phyloP scores from a whole-genome alignment of 768 basidiomycete genomes.

The Lactifluus piperatus region DNA sequence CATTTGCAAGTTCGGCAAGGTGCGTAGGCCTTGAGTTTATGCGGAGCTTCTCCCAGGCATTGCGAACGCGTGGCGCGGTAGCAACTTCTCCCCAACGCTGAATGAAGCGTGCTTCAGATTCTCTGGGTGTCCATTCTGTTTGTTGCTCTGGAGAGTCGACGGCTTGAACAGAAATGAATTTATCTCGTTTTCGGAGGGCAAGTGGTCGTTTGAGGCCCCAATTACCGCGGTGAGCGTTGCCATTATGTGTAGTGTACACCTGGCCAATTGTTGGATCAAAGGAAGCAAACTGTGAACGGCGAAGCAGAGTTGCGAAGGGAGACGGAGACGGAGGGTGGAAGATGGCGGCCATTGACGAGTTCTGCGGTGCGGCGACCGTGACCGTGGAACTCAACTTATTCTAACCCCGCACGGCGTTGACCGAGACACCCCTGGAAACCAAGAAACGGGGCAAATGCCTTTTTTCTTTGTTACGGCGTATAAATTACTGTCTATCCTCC shows the following conservation, averaged over 20 bases:
- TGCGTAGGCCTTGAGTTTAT: slow-evolving; percentile 2
- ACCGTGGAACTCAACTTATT: background rate
- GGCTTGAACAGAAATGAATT: slow-evolving; percentile 54
- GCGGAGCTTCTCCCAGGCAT: slow-evolving; percentile 31
- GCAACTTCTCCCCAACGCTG: slow-evolving; percentile 58
- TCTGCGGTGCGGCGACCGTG: no score
- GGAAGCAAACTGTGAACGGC: slow-evolving; percentile 73
- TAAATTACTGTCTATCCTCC: slow-evolving; percentile 73
- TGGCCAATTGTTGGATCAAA: slow-evolving; percentile 72
- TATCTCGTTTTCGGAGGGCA: slow-evolving; percentile 51
- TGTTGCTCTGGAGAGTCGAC: slow-evolving; percentile 70
- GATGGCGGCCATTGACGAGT: slow-evolving; percentile 10
- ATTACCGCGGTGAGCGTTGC: slow-evolving; percentile 67
- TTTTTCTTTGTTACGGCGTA: slow-evolving; percentile 45
- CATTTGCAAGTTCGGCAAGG: slow-evolving; percentile 11
- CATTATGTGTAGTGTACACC: slow-evolving; percentile 62
- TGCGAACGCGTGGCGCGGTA: slow-evolving; percentile 28
- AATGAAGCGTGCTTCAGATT: slow-evolving; percentile 58
- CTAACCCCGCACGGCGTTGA: slow-evolving; percentile 6
- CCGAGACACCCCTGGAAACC: background rate
- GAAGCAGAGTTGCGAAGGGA: slow-evolving; percentile 67
- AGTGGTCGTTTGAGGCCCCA: slow-evolving; percentile 85
- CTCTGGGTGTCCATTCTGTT: slow-evolving; percentile 67
- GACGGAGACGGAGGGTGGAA: slow-evolving; percentile 40
- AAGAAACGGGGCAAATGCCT: slow-evolving; percentile 9